Conservation (phyloP, 2,329 filamentous ascomycete species). For the Calonectria pauciramosa region DNA sequence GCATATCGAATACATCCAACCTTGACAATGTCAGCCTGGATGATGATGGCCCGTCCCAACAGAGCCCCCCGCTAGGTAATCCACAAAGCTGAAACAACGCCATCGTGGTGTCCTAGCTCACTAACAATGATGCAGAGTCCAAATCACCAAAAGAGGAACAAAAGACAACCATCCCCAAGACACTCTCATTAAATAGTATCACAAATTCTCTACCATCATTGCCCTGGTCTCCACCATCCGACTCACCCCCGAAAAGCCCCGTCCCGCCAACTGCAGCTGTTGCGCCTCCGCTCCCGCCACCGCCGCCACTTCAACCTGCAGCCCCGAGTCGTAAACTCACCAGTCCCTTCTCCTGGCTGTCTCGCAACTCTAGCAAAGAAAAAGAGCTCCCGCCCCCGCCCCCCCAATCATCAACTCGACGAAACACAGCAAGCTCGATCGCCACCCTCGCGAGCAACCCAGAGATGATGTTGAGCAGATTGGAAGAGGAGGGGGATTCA, state of each 20-base stretch:
- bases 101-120: constrained; percentile 10
- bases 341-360: constrained; percentile 89
- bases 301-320: constrained; percentile 45
- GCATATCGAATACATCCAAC: constrained; percentile 61
- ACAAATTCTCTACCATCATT: constrained; percentile 80
- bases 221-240: constrained; percentile 76
- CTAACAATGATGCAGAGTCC: constrained; percentile 45
- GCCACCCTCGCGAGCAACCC: constrained; percentile 85
- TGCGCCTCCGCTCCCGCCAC: constrained; percentile 49
- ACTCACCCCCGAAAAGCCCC: constrained; percentile 62
- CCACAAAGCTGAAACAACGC: background rate
- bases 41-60: constrained; percentile 55
- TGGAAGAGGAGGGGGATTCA: constrained; percentile 77
- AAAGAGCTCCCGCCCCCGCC: constrained; percentile 68
- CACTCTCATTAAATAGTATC: constrained; percentile 77
- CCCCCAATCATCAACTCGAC: constrained; percentile 59
- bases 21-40: constrained; percentile 77
- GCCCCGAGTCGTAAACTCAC: constrained; percentile 79
- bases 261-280: constrained; percentile 50
- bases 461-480: constrained; percentile 81
- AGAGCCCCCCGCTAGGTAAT: constrained; percentile 51
- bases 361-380: constrained; percentile 74
- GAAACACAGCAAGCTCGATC: constrained; percentile 86
- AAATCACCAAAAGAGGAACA: constrained; percentile 49
- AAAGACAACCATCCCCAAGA: constrained; percentile 62